Evolutionary conservation across 164 flowering plant genomes (phyloP).

Genomic region (Aristolochia contorta): DNA sequence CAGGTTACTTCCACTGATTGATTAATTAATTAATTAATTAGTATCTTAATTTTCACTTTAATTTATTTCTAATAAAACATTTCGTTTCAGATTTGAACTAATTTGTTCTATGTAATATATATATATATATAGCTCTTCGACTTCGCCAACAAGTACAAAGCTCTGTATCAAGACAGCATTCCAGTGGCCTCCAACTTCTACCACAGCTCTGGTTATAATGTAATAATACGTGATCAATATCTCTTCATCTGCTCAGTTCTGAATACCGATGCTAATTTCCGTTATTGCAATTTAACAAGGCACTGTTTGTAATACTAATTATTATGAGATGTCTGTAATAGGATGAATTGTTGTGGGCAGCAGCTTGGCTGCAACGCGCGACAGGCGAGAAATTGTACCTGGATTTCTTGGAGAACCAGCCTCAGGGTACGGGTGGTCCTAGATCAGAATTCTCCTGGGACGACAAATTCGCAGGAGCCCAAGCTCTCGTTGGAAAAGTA

Average conservation of each 20-base stretch:
- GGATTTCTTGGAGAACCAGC: slow-evolving; percentile 11
- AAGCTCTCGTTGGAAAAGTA: slow-evolving; percentile 38
- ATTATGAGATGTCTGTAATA: slow-evolving; percentile 7
- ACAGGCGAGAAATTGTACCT: slow-evolving; percentile 22
- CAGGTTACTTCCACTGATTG: too few relatives aligned
- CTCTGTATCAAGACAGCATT: neutral
- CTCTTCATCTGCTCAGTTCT: neutral
- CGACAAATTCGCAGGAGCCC: slow-evolving; percentile 45
- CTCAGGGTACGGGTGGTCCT: slow-evolving; percentile 17
- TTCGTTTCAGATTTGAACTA: too few relatives aligned
- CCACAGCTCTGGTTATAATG: neutral
- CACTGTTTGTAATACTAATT: too few relatives aligned
- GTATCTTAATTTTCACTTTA: neutral
- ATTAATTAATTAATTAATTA: too few relatives aligned
- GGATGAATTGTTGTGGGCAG: slow-evolving; percentile 57
- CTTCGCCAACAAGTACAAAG: neutral
- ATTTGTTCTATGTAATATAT: too few relatives aligned
- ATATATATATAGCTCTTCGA: neutral
- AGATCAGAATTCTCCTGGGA: slow-evolving; percentile 44
- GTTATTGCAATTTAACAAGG: too few relatives aligned
- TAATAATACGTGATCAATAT: neutral
- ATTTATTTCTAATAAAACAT: too few relatives aligned
- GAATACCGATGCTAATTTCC: neutral
- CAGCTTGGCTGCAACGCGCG: slow-evolving; percentile 48
- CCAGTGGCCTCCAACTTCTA: neutral